phyloP scores from a whole-genome alignment of 2,329 filamentous ascomycete species.

The Colletotrichum coccodes region DNA sequence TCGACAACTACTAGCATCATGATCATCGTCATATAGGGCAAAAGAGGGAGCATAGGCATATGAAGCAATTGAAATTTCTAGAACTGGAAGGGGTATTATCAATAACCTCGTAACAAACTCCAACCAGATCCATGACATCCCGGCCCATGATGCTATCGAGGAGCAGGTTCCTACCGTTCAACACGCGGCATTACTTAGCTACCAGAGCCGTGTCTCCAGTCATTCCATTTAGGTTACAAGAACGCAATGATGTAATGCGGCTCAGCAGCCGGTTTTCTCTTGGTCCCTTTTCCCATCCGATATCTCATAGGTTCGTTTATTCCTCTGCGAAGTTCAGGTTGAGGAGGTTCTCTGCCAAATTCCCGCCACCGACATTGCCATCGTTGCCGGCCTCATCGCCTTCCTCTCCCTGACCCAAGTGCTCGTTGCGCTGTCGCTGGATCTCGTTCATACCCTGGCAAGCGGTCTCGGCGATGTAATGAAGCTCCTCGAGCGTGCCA shows the following conservation, averaged over 20 bases:
- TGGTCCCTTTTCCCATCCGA: too few species aligned
- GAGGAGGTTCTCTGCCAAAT: conserved; percentile 27
- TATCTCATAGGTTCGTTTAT: background rate
- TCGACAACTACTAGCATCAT: background rate
- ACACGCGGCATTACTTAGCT: background rate
- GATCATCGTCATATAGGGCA: background rate
- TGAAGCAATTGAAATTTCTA: conserved; percentile 28
- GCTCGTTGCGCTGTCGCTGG: conserved; percentile 40
- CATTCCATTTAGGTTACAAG: background rate
- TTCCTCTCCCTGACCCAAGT: conserved; percentile 5
- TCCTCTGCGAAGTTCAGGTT: conserved; percentile 28
- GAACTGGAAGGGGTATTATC: conserved; percentile 26
- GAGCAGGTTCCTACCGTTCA: background rate
- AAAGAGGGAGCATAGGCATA: conserved; percentile 8
- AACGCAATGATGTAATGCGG: background rate
- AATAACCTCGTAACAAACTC: conserved; percentile 11
- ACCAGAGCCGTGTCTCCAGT: background rate
- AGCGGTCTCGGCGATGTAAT: conserved; percentile 55
- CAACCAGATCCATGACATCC: conserved; percentile 18
- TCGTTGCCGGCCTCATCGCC: background rate
- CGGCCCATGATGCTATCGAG: conserved; percentile 4
- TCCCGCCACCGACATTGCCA: conserved; percentile 2
- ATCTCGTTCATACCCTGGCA: conserved; percentile 55
- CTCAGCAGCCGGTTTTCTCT: background rate
- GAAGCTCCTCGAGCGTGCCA: conserved; percentile 54